These are phyloP conservation scores for Nemania abortiva DNA, from an alignment of 2,329 filamentous ascomycete genomes.

Conservation along the genomic window DNA sequence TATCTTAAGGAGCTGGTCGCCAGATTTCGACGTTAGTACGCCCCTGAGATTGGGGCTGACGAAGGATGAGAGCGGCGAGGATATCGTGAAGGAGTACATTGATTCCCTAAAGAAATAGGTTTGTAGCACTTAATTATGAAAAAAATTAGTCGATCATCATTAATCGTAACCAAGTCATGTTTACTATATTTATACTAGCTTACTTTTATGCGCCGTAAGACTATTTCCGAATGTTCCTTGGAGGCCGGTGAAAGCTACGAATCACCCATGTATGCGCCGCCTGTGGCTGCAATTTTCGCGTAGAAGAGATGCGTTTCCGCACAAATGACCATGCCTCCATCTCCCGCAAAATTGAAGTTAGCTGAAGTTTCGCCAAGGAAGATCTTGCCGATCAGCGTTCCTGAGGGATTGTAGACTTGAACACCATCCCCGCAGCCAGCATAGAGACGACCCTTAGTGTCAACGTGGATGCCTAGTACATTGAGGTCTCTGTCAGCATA, in stretches of 20 bases:
- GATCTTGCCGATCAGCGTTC: constrained; percentile 68
- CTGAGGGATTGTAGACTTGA: constrained; percentile 62
- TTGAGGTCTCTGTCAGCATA: constrained; percentile 41
- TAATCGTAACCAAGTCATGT: neutral
- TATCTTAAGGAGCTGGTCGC: constrained; percentile 71
- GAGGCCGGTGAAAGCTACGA: neutral
- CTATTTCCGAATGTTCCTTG: neutral
- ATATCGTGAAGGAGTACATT: constrained; percentile 68
- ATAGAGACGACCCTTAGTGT: constrained; percentile 68
- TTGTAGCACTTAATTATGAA: neutral
- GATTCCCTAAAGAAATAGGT: constrained; percentile 51
- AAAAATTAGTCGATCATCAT: neutral
- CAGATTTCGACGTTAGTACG: constrained; percentile 65
- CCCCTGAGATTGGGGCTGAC: constrained; percentile 64
- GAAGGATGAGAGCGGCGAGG: constrained; percentile 64
- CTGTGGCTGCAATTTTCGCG: constrained; percentile 51
- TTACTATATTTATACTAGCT: neutral
- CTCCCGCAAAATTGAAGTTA: constrained; percentile 63
- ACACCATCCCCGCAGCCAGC: constrained; percentile 64
- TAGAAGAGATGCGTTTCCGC: constrained; percentile 58
- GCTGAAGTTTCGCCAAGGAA: constrained; percentile 60
- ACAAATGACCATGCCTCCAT: constrained; percentile 57
- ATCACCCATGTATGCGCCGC: constrained; percentile 38
- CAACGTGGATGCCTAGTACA: constrained; percentile 67
- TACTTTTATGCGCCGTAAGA: neutral